Percentiles rank a stretch among this genome's conserved stretches.
Evolutionary conservation across 495 filamentous ascomycete genomes (phyloP).

Genomic region (Penicillium silybi): DNA sequence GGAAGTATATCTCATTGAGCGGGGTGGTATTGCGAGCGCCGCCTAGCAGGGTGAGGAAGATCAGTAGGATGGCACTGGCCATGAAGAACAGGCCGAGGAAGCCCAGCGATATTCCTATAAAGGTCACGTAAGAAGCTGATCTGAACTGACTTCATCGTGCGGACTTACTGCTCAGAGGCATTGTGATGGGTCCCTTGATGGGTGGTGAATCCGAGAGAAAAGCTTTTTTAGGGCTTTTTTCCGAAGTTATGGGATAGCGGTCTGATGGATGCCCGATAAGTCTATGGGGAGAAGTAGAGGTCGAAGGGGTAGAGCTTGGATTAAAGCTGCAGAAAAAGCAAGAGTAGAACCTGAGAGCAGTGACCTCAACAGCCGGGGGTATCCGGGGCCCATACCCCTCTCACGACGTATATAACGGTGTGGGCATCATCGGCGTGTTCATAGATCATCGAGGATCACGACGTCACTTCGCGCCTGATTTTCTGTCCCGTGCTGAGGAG

Average conservation of each 20-base stretch:
- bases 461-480: slow-evolving; percentile 31
- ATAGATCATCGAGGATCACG: slow-evolving; percentile 21
- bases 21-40: slow-evolving; percentile 58
- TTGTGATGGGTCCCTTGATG: slow-evolving; percentile 11
- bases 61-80: slow-evolving; percentile 66
- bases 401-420: slow-evolving; percentile 4
- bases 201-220: not conserved
- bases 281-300: slow-evolving; percentile 5
- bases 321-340: not conserved
- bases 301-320: not conserved
- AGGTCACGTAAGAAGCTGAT: slow-evolving; percentile 2
- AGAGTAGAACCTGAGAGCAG: not conserved
- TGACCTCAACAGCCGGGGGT: slow-evolving; percentile 10
- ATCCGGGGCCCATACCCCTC: slow-evolving; percentile 13
- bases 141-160: not conserved
- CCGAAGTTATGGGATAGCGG: not conserved
- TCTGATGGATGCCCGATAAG: slow-evolving; percentile 6
- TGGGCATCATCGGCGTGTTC: slow-evolving; percentile 11
- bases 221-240: not conserved
- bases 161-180: slow-evolving; percentile 35
- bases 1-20: slow-evolving; percentile 73
- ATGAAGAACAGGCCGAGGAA: slow-evolving; percentile 70
- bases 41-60: slow-evolving; percentile 76
- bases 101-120: slow-evolving; percentile 46
- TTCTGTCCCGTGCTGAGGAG: slow-evolving; percentile 23